phyloP scores from a whole-genome alignment of 139 green algal genomes.

The Edaphochlamys debaryana region DNA sequence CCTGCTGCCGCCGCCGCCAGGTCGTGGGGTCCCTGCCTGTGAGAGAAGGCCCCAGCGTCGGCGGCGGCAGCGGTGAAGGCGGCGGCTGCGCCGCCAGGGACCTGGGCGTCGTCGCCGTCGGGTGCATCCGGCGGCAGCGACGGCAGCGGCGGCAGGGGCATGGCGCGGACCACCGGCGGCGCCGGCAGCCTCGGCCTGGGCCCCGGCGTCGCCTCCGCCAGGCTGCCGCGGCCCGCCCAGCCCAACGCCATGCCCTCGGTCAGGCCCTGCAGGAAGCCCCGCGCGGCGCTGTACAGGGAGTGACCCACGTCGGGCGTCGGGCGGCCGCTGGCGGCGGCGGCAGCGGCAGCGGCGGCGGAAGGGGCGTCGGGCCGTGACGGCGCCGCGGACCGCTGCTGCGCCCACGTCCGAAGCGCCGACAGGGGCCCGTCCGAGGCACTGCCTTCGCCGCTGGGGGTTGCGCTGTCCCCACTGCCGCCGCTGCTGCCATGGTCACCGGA shows the following conservation, averaged over 20 bases:
- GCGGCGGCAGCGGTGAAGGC: no score
- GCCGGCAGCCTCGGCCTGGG: constrained; percentile 8
- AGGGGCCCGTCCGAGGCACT: no score
- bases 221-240: not conserved
- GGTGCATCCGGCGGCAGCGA: not conserved
- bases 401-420: not conserved
- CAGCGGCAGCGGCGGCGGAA: not conserved
- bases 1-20: no score
- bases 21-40: not conserved
- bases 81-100: no score
- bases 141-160: not conserved
- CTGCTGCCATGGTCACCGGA: no score
- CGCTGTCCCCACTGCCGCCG: no score
- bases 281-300: no score
- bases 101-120: no score
- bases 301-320: no score
- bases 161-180: not conserved
- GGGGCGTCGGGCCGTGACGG: not conserved
- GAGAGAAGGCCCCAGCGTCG: not conserved
- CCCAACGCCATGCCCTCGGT: not conserved
- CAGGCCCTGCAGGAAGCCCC: not conserved
- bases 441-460: no score
- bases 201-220: not conserved
- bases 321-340: not conserved
- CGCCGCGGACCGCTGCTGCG: no score